Base-by-base conservation (phyloP, 192 early-diverging fungal species). In the Dimargaris xerosporica region DNA sequence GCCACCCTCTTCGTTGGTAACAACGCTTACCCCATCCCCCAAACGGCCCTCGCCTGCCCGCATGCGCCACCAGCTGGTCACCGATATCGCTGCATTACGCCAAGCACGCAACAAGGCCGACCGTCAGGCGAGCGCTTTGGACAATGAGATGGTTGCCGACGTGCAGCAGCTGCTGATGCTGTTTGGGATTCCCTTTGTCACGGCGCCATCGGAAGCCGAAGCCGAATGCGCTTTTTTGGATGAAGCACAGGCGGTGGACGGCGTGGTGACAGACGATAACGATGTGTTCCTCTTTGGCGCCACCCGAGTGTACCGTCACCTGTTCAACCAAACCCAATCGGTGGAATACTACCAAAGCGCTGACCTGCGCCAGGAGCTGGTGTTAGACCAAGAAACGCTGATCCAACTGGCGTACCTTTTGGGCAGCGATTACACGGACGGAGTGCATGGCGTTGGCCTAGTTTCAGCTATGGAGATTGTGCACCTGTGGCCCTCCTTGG, bases 371-470 rank as follows among this genome's bases (percentile, higher is more conserved):
- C 67, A 76, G 17, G 79, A 83, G 67, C 76, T 96, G 72, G 71
- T 70, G 11, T 66, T 98, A 44, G 66, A 78, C 41, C 73, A 90
- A 50, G 72, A 84, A 44, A 80, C 82, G 29, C 67, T 98, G 62
- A 84, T 98, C 41, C 76, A 82, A 55, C 65, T 99, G 46, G 92
- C 94, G 21, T 91, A 85, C 55, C 65, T 99, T 17, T 76, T 99
- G 12, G 94, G 94, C n/a, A 96, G 92, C 68, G 96, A 99, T 74
- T 99, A 99, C 67, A 93, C 96, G 0, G 80, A 80, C 16, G 96
- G 96, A 0, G 75, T 99, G 62, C 71, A 79, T 29, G 91, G 92
- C 3, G 68, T 98, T 31, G 96, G 96, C 26, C 77, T 86, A 21
- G 90, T 96, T 25, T 70, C 78, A 26, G 93, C 91, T 0, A 82